Evolutionary conservation across 2,329 filamentous ascomycete species (phyloP).

Genomic region (Neonectria magnoliae): DNA sequence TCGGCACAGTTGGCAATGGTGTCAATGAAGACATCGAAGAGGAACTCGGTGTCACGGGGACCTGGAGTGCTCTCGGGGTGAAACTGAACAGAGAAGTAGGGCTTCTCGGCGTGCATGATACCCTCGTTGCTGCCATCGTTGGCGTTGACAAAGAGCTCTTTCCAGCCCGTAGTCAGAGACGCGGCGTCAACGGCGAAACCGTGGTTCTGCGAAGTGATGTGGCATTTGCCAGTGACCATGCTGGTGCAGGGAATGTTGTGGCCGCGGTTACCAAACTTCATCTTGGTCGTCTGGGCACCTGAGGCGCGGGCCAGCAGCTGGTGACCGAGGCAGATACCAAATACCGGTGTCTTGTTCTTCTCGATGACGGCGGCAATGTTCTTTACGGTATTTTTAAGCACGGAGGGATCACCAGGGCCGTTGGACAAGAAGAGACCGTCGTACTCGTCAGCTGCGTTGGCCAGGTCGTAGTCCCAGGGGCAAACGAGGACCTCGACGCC

Average conservation of each 20-base stretch:
- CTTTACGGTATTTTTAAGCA: conserved; percentile 81
- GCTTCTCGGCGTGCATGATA: conserved; percentile 85
- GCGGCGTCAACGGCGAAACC: conserved; percentile 90
- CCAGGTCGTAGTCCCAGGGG: conserved; percentile 96
- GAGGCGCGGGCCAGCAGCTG: conserved; percentile 92
- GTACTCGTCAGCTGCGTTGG: conserved; percentile 82
- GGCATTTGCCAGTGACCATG: conserved; percentile 93
- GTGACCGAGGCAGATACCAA: conserved; percentile 96
- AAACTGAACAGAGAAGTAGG: conserved; percentile 99
- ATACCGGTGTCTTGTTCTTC: conserved; percentile 85
- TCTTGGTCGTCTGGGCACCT: conserved; percentile 91
- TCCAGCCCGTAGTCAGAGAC: conserved; percentile 82
- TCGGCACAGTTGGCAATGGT: conserved; percentile 79
- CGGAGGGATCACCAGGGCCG: conserved; percentile 93
- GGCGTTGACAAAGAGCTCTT: conserved; percentile 96
- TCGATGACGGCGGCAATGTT: conserved; percentile 81
- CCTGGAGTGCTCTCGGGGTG: conserved; percentile 97
- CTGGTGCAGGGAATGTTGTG: conserved; percentile 99
- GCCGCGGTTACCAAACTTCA: conserved; percentile 98
- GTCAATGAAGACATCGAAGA: conserved; percentile 96
- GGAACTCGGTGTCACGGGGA: conserved; percentile 92
- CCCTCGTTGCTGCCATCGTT: conserved; percentile 99
- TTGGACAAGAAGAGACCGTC: conserved; percentile 98
- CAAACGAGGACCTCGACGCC: conserved; percentile 95
- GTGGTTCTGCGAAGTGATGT: conserved; percentile 99